These are phyloP conservation scores for Clarireedia paspali DNA, from an alignment of 2,329 filamentous ascomycete species.

Conservation along the genomic window DNA sequence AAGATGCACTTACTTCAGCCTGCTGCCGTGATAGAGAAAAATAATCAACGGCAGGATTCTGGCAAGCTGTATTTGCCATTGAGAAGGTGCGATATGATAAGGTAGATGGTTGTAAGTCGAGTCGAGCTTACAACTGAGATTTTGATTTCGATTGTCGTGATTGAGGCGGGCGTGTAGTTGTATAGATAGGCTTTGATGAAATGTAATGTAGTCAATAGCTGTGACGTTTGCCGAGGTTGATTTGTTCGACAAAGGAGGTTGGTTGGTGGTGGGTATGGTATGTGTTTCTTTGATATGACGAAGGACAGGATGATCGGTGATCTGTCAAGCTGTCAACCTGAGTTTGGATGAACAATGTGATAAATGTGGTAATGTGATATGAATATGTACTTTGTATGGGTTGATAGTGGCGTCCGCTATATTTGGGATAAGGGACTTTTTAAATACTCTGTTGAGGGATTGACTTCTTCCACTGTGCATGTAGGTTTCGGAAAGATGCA, in stretches of 20 bases:
- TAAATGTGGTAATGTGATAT: background rate
- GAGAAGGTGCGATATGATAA: background rate
- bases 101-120: constrained; percentile 2
- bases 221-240: constrained; percentile 2
- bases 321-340: background rate
- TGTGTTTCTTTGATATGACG: background rate
- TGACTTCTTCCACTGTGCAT: background rate
- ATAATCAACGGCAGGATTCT: constrained; percentile 16
- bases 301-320: background rate
- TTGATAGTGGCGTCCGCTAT: constrained; percentile 1
- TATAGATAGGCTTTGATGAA: background rate
- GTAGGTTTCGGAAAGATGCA: background rate
- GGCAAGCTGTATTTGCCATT: constrained; percentile 16
- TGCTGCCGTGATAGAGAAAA: constrained; percentile 14
- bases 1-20: constrained; percentile 16
- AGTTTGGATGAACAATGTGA: background rate
- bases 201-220: background rate
- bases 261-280: background rate
- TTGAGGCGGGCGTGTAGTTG: background rate
- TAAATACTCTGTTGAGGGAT: constrained; percentile 1
- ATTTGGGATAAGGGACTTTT: constrained; percentile 3
- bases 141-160: background rate
- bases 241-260: constrained; percentile 4
- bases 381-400: background rate
- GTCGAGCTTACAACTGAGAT: constrained; percentile 6